Evolutionary conservation across 1,284 basidiomycete species (phyloP).

Genomic region (Dichomitus squalens): DNA sequence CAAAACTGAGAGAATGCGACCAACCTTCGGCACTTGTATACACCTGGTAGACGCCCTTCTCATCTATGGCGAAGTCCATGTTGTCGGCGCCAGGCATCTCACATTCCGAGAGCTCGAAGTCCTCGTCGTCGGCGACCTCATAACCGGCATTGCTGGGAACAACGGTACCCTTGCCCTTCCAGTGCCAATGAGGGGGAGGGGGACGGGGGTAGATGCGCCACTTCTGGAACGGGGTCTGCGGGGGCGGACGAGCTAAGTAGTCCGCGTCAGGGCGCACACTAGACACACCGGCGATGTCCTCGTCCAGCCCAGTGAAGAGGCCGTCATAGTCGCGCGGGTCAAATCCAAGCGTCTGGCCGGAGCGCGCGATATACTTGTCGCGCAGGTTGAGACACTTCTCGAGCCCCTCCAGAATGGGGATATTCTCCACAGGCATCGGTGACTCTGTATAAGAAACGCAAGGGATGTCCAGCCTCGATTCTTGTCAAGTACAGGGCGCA

Average conservation of each 20-base stretch:
- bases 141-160: conserved; percentile 46
- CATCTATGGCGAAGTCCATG: conserved; percentile 77
- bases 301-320: conserved; percentile 61
- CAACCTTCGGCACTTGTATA: conserved; percentile 53
- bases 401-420: conserved; percentile 60
- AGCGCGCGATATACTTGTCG: conserved; percentile 89
- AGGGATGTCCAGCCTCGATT: not conserved
- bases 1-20: not conserved
- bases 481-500: no score
- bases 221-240: conserved; percentile 44
- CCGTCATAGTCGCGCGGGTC: conserved; percentile 90
- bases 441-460: conserved; percentile 32
- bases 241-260: conserved; percentile 20
- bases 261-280: conserved; percentile 67
- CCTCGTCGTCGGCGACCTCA: conserved; percentile 42
- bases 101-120: conserved; percentile 71
- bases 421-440: conserved; percentile 53
- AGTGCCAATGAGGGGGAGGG: conserved; percentile 94
- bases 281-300: conserved; percentile 63
- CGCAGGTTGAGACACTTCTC: conserved; percentile 84
- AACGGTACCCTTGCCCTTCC: conserved; percentile 59
- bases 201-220: conserved; percentile 93
- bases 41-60: conserved; percentile 87
- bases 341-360: conserved; percentile 87
- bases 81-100: conserved; percentile 62